phyloP scores from a whole-genome alignment of 2,329 filamentous ascomycete genomes.

The Pseudogymnoascus destructans region DNA sequence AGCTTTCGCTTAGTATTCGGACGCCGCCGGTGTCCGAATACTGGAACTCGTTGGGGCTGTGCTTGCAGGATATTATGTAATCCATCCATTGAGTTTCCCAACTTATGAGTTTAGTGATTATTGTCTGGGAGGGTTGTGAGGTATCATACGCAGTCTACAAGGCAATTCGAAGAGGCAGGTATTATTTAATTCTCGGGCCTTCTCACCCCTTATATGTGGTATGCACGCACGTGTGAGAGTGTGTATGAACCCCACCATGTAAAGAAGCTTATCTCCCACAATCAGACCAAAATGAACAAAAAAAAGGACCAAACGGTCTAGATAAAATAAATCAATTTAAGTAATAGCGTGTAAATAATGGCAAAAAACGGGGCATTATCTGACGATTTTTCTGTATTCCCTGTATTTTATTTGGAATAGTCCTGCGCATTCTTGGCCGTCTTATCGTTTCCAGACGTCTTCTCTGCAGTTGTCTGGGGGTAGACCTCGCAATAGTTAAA shows the following conservation, averaged over 20 bases:
- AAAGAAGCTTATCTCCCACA: slow-evolving; percentile 5
- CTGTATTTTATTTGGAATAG: slow-evolving; percentile 6
- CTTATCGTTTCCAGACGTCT: background rate
- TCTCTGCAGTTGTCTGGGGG: background rate
- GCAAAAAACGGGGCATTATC: background rate
- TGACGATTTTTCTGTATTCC: background rate
- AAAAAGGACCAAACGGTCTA: background rate
- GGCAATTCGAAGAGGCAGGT: background rate
- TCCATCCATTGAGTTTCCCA: background rate
- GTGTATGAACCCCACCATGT: background rate
- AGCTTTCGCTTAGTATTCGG: too few species aligned
- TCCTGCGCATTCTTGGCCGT: background rate
- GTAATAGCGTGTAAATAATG: background rate
- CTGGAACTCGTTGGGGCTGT: slow-evolving; percentile 1
- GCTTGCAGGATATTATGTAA: slow-evolving; percentile 3
- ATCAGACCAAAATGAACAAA: background rate
- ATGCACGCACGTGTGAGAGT: background rate
- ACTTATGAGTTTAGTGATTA: slow-evolving; percentile 2
- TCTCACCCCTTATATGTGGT: background rate
- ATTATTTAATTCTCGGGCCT: background rate
- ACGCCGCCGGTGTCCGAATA: too few species aligned
- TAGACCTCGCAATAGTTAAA: background rate
- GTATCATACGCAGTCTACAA: background rate
- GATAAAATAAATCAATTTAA: background rate
- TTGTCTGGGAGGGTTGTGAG: background rate